Base-by-base conservation (phyloP, 176 grass and related monocot species). In the Oryza brachyantha region DNA sequence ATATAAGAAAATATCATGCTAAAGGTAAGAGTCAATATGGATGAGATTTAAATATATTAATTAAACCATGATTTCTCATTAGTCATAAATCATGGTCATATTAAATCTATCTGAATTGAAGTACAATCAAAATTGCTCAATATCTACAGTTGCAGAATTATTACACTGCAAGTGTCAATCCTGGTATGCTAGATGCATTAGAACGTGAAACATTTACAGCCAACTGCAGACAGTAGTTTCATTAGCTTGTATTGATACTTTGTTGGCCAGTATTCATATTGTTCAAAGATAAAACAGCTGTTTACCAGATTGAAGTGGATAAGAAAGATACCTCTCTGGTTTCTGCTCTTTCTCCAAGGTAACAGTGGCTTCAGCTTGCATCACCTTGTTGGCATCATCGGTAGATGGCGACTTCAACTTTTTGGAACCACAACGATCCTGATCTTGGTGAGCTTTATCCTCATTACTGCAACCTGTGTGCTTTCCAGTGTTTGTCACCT, bases 341-440 rank as follows among this genome's bases (percentile, higher is more conserved):
- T 70, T 88, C 79, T 75, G 70, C 42, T 69, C 58, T 64, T 68
- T 64, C 34, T 75, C 40, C 55, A 55, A 70, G 8, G 29, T 42
- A 64, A 46, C 11, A n/a, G 32, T 54, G 45, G 27, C 67, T 75
- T 84, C 75, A 88, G 63, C 41, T 84, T 63, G 70, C 37, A 40
- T 45, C 0, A 13, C 32, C 52, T 69, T 79, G 39, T 74, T 62
- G 27, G 76, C 63, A 55, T 70, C 69, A 79, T 68, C 75, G 52
- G 34, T 39, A 62, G 40, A 32, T 34, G 40, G 54, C 0, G 3
- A 32, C 2, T 42, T 67, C 24, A 39, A 77, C 58, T 54, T 59
- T 85, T 82, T 50, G 29, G 76, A 57, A 36, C 25, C 68, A 74
- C 4, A 50, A 5, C 5, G 5, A 57, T 63, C 65, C 31, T 0